Percentiles rank a stretch among this genome's conserved stretches.
Conservation (phyloP, 352 stramenopile species). For the Sclerospora graminicola region DNA sequence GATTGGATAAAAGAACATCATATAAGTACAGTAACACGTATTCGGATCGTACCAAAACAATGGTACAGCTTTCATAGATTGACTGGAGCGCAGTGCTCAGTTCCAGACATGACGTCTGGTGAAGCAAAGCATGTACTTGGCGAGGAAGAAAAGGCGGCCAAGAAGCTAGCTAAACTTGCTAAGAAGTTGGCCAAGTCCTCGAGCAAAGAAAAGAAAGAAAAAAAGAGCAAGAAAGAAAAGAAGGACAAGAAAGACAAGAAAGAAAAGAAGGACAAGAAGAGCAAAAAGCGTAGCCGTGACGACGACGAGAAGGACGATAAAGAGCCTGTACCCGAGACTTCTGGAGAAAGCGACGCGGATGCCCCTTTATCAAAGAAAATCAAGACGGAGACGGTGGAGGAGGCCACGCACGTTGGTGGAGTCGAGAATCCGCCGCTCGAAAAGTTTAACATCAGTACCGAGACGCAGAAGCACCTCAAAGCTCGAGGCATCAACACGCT, state of each 20-base stretch:
- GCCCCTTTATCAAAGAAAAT: constrained; percentile 23
- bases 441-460: constrained; percentile 52
- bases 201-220: neutral
- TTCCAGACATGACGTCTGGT: constrained; percentile 25
- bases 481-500: constrained; percentile 79
- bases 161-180: constrained; percentile 43
- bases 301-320: constrained; percentile 20
- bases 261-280: constrained; percentile 53
- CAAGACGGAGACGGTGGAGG: constrained; percentile 29
- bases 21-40: neutral
- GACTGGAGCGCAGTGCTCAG: neutral
- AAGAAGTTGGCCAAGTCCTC: constrained; percentile 35
- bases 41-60: neutral
- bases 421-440: constrained; percentile 60
- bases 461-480: constrained; percentile 51
- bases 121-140: constrained; percentile 30
- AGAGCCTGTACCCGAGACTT: constrained; percentile 31
- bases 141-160: constrained; percentile 55
- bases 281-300: constrained; percentile 58
- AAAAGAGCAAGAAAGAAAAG: constrained; percentile 22
- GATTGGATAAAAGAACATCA: neutral
- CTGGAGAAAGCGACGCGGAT: constrained; percentile 46
- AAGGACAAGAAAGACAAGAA: constrained; percentile 52
- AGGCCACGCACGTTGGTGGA: constrained; percentile 31
- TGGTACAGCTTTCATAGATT: constrained; percentile 1